Evolutionary conservation across 176 grass and related monocot genomes (phyloP), one percentile per base, ranked within the genome.

Genomic region (Carex cristatella): DNA sequence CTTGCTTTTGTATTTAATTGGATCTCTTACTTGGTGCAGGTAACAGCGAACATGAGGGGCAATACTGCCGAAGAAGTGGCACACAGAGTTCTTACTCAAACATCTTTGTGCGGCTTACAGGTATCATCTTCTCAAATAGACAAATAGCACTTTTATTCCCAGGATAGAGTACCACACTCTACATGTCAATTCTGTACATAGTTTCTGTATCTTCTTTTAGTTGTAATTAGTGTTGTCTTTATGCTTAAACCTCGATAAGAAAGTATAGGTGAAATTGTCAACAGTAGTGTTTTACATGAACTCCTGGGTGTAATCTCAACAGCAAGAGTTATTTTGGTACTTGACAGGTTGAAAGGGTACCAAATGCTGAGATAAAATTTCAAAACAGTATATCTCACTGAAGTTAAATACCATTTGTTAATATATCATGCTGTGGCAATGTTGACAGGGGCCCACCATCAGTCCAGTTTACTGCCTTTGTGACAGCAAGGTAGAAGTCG

Each of bases 11-110:
- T 77, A 66, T n/a, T 74, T 23, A 30, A 49, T 10, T 84, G 9
- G 16, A 86, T 66, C 10, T 53, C 57, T 87, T 88, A 31, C 30
- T 85, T 88, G 49, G 54, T 88, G 65, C 89, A 99, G 96, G 91
- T 99, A 14, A 93, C 90, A 19, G 96, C 93, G 88, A 99, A 99
- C 86, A 99, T 99, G 93, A 94, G 93, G 70, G 96, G 91, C 16
- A 88, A 81, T 76, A 95, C 88, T 80, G 93, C 96, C 30, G 85
- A 92, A 83, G 96, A 99, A 89, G 96, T 99, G 63, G 91, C 93
- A 9, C 88, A 99, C 69, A 89, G 85, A 94, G 85, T 99, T 95
- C 90, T 95, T 53, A 92, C 77, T 77, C 91, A 99, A 80, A 89
- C 90, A 62, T 95, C 91, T 79, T 84, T 95, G 72, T 90, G 89